Base-by-base conservation (phyloP, 2,329 filamentous ascomycete species). In the Aspergillus piperis region DNA sequence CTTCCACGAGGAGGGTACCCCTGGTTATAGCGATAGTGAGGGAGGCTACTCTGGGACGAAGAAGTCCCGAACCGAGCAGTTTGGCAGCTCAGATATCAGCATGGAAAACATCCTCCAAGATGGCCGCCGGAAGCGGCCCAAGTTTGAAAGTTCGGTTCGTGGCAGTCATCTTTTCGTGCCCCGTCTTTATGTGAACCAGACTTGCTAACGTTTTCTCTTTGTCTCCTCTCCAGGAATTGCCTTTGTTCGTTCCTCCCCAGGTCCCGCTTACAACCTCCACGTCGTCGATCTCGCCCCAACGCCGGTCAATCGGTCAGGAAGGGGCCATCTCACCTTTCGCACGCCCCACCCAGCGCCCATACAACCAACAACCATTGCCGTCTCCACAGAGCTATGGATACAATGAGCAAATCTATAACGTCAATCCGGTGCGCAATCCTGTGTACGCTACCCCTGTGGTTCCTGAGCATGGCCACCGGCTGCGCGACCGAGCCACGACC, bases 21-120 rank as follows among this genome's bases (percentile, higher is more conserved):
- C 88, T 69, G 89, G 88, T 63, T 95, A 95, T 76, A 96, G 91
- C 78, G 96, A 93, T 76, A 93, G 90, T 68, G 92, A 96, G 66
- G 90, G 88, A 62, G 91, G 88, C 27, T 86, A 90, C 53, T 82
- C 83, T 15, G 85, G 85, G 66, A 89, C 89, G 61, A 88, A 90
- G 70, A 90, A 90, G 75, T 86, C 84, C 69, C 92, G 91, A 76
- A 87, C 83, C 66, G 93, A 97, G 71, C 90, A 92, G 66, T 86
- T 96, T 70, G 92, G 91, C 52, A 97, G 92, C 74, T 96, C 95
- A 15, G 95, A 99, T 69, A 99, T 99, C 73, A 98, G 94, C 75
- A 87, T 97, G 68, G 93, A 97, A 69, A 99, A 99, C 75, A 98
- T 99, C 77, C 90, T 99, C 63, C 94, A 98, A 78, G 95, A 96